These are phyloP conservation scores for Primulina huaijiensis DNA, from an alignment of 257 asterid species.

Conservation along the genomic window DNA sequence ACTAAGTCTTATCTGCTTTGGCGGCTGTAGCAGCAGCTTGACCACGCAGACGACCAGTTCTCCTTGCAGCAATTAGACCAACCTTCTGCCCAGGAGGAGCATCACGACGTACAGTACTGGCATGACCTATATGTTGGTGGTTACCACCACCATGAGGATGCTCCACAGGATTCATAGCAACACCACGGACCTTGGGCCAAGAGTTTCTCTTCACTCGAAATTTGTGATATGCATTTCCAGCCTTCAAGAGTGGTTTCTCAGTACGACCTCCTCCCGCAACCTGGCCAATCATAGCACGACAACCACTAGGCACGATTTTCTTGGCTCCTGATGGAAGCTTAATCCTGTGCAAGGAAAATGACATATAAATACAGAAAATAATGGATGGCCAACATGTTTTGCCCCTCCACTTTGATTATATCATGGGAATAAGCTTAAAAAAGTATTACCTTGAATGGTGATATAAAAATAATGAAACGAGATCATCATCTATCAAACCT, in stretches of 20 bases:
- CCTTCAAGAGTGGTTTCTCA: conserved; percentile 73
- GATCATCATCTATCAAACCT: background rate
- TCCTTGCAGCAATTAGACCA: conserved; percentile 77
- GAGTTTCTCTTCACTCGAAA: conserved; percentile 70
- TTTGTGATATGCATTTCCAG: conserved; percentile 77
- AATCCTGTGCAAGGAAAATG: conserved; percentile 31
- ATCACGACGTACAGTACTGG: conserved; percentile 76
- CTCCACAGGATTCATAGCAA: conserved; percentile 82
- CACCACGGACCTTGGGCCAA: conserved; percentile 92
- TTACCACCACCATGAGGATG: conserved; percentile 93
- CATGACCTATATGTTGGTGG: conserved; percentile 85
- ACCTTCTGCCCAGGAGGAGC: conserved; percentile 88
- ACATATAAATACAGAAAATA: background rate
- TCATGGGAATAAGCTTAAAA: background rate
- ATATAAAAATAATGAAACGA: background rate
- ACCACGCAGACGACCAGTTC: conserved; percentile 82
- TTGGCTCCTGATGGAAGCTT: conserved; percentile 83
- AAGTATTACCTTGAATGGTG: background rate
- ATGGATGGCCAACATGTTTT: no score
- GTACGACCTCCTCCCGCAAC: conserved; percentile 87
- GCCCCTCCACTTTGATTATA: background rate
- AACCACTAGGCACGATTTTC: conserved; percentile 73
- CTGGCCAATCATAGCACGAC: conserved; percentile 85
- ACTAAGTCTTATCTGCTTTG: conserved; percentile 51
- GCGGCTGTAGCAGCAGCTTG: conserved; percentile 73